These are phyloP conservation scores for Chytriomyces sp. DNA, from an alignment of 192 early-diverging fungal genomes.

Conservation along the genomic window DNA sequence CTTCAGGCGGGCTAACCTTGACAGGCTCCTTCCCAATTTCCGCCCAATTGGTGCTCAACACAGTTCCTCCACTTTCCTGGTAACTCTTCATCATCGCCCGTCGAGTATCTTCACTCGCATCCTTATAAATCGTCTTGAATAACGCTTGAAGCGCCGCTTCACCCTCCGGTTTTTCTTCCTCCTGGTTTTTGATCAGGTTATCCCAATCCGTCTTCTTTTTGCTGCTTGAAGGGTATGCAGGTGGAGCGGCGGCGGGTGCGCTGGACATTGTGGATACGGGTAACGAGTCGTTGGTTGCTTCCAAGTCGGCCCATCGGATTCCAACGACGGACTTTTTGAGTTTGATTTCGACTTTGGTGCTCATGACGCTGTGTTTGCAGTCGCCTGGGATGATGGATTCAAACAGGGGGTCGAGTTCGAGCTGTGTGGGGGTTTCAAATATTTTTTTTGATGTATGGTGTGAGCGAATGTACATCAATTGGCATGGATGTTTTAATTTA, in stretches of 20 bases:
- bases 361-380: constrained; percentile 49
- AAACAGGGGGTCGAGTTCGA: constrained; percentile 90
- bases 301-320: constrained; percentile 83
- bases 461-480: background rate
- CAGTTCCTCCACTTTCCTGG: constrained; percentile 92
- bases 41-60: constrained; percentile 93
- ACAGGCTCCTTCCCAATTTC: constrained; percentile 85
- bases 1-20: constrained; percentile 89
- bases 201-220: constrained; percentile 83
- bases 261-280: constrained; percentile 38
- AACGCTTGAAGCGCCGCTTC: constrained; percentile 88
- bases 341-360: constrained; percentile 66
- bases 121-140: constrained; percentile 92
- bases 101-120: constrained; percentile 84
- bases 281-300: constrained; percentile 61
- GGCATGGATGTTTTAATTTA: background rate
- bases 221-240: constrained; percentile 53
- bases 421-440: background rate
- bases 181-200: constrained; percentile 72
- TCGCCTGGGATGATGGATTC: constrained; percentile 75
- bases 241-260: constrained; percentile 50
- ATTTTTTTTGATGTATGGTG: background rate
- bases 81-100: constrained; percentile 99
- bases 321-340: constrained; percentile 74
- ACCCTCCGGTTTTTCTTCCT: constrained; percentile 84